Evolutionary conservation across 192 early-diverging fungal genomes (phyloP).

Genomic region (Coemansia sp.): DNA sequence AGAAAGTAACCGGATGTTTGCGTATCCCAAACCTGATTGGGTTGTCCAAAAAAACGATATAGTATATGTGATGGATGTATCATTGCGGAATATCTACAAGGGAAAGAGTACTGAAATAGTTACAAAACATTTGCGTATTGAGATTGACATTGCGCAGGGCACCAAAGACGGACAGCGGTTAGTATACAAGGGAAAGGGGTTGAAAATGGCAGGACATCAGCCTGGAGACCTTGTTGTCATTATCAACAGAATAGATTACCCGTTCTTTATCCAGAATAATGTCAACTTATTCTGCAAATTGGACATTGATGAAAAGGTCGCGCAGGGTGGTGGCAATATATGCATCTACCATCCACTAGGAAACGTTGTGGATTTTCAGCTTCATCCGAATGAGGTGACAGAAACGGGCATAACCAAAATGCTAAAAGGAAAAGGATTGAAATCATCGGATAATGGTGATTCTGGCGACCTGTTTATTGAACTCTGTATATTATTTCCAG

Average conservation of each 20-base stretch:
- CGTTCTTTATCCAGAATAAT: slow-evolving; percentile 13
- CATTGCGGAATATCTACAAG: slow-evolving; percentile 22
- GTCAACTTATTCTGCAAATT: slow-evolving; percentile 18
- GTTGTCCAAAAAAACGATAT: slow-evolving; percentile 35
- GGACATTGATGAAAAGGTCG: slow-evolving; percentile 24
- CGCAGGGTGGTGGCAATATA: slow-evolving; percentile 18
- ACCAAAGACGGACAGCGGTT: slow-evolving; percentile 24
- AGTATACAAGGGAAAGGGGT: slow-evolving; percentile 23
- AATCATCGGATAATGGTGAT: slow-evolving; percentile 1
- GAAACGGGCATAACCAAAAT: slow-evolving; percentile 16
- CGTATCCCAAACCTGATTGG: slow-evolving; percentile 37
- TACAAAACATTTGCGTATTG: slow-evolving; percentile 19
- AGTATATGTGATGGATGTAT: slow-evolving; percentile 32
- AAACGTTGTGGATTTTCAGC: slow-evolving; percentile 14
- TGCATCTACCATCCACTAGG: slow-evolving; percentile 26
- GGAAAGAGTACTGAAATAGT: slow-evolving; percentile 26
- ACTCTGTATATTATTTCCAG: slow-evolving; percentile 18
- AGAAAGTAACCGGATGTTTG: background rate
- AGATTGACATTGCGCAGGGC: slow-evolving; percentile 20
- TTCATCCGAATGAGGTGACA: slow-evolving; percentile 18
- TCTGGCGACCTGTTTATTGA: slow-evolving; percentile 22
- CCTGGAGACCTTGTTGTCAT: slow-evolving; percentile 31
- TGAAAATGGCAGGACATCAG: background rate
- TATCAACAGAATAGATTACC: slow-evolving; percentile 28
- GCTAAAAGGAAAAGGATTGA: slow-evolving; percentile 13